Evolutionary conservation across 2,329 filamentous ascomycete species (phyloP).

Genomic region (Pseudopithomyces maydicus): DNA sequence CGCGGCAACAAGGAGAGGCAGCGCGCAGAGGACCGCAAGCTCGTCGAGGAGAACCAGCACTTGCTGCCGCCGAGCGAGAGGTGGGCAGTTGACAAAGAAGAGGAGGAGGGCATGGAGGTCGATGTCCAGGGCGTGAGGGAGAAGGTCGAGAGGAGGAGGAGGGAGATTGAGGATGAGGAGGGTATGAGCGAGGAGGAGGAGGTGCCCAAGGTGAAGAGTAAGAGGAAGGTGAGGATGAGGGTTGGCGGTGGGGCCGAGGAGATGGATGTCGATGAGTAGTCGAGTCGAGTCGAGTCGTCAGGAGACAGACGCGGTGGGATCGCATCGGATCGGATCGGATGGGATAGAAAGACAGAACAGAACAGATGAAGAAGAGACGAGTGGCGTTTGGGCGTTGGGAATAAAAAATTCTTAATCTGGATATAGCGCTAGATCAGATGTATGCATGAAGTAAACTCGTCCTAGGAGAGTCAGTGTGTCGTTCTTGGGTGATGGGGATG

Average conservation of each 20-base stretch:
- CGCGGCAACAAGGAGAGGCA: conserved; percentile 85
- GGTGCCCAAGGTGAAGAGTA: conserved; percentile 48
- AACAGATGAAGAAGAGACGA: no score
- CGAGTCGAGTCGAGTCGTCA: no score
- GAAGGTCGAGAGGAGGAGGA: conserved; percentile 62
- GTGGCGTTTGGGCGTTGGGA: no score
- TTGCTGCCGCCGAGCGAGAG: conserved; percentile 70
- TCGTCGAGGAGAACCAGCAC: conserved; percentile 91
- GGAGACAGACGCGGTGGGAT: no score
- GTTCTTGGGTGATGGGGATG: no score
- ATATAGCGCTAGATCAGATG: no score
- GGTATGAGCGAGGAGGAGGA: conserved; percentile 45
- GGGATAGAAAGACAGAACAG: no score
- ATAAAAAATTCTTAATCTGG: no score
- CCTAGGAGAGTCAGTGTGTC: no score
- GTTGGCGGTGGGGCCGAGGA: conserved; percentile 53
- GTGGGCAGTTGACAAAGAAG: conserved; percentile 56
- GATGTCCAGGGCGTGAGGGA: conserved; percentile 52
- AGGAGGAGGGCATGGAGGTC: conserved; percentile 62
- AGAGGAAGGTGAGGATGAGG: conserved; percentile 55
- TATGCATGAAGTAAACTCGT: no score
- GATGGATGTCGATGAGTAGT: conserved; percentile 53
- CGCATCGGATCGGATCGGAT: no score
- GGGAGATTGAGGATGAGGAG: conserved; percentile 62
- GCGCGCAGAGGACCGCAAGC: conserved; percentile 78